Base-by-base conservation (phyloP, 192 early-diverging fungal species). In the Linnemannia schmuckeri region DNA sequence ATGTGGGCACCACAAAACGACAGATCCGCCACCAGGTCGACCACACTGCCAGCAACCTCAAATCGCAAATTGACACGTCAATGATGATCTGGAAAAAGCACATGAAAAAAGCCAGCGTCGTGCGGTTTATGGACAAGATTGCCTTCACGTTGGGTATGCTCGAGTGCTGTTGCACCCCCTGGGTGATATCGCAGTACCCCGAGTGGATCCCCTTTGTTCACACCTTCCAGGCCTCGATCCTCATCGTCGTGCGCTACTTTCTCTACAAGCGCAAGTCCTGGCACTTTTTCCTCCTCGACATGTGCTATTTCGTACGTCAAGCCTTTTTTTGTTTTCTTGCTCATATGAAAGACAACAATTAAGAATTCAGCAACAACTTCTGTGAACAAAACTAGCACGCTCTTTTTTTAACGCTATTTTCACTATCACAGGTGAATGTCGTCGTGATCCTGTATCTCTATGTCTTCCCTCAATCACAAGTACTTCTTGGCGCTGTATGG, bases 81-180 rank as follows among this genome's bases (percentile, higher is more conserved):
- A 78, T 87, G 33, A 55, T 52, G 76, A 52, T 87, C 41, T 87
- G 79, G 79, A 74, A 78, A 35, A 73, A 81, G 71, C 77, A 78
- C 46, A 81, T 87, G 85, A 78, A 87, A 35, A 87, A 87, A n/a
- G 88, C 89, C 40, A 91, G 88, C 13, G 88, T 89, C 7, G 92
- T 91, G 30, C 85, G 82, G 37, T 82, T 91, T 18, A 88, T 91
- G 49, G 93, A 95, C 82, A 95, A 95, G 79, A 57, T 94, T 33
- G 88, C 93, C 18, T 95, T 95, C 88, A 93, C 93, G 0, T 77
- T 93, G 18, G 94, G 94, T 17, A 92, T 94, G 40, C 90, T 92
- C 41, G 93, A 94, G 74, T 89, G 93, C 33, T 95, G 94, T 80
- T 79, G 93, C 10, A 92, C 93, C 2, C 91, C 92, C 4, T 88